Conservation (phyloP, 2,329 filamentous ascomycete species). For the Pseudopithomyces chartarum region DNA sequence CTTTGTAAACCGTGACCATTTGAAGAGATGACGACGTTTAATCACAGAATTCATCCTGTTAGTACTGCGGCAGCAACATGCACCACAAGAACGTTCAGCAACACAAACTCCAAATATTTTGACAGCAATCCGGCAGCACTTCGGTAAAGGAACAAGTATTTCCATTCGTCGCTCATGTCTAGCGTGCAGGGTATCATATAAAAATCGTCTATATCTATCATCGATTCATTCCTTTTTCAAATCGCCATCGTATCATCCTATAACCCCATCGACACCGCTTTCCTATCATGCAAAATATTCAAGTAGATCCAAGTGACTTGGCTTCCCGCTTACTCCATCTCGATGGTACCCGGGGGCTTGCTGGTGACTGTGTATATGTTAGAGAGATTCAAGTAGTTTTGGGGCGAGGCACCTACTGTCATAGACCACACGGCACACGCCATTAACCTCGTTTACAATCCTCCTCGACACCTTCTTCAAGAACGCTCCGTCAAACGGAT, state of each 20-base stretch:
- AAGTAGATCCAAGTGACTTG: neutral
- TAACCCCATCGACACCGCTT: slow-evolving; percentile 3
- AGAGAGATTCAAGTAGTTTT: slow-evolving; percentile 16
- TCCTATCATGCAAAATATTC: neutral
- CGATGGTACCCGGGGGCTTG: slow-evolving; percentile 74
- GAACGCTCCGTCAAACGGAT: slow-evolving; percentile 67
- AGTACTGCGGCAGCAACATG: no score
- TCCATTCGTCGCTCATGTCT: slow-evolving; percentile 17
- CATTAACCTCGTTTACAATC: slow-evolving; percentile 78
- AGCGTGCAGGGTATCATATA: slow-evolving; percentile 20
- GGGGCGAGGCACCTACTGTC: slow-evolving; percentile 57
- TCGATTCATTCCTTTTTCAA: slow-evolving; percentile 12
- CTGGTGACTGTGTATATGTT: slow-evolving; percentile 56
- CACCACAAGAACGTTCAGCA: neutral
- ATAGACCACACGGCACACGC: slow-evolving; percentile 73
- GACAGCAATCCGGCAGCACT: slow-evolving; percentile 14
- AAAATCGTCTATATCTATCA: slow-evolving; percentile 20
- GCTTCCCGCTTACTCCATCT: slow-evolving; percentile 64
- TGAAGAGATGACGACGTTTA: no score
- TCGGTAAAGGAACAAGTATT: slow-evolving; percentile 2
- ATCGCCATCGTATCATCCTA: slow-evolving; percentile 3
- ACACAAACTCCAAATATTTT: no score
- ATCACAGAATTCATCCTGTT: no score
- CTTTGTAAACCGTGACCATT: no score
- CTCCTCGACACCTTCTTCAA: slow-evolving; percentile 67